Conservation (phyloP, 352 stramenopile genomes). For the Aphanomyces euteiches region DNA sequence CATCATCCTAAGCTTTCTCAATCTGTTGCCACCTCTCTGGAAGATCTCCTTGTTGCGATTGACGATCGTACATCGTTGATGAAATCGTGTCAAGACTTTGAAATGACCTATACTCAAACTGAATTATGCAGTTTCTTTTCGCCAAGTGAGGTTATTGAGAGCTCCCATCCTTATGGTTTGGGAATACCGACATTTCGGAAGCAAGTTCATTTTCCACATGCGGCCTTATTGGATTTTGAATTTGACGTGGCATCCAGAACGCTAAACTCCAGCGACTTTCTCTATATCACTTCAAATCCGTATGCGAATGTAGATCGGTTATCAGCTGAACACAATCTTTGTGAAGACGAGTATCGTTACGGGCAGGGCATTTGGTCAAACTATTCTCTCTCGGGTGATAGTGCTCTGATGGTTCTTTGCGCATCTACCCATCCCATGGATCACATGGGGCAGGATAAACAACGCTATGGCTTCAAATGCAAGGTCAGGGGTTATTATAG, state of each 20-base stretch:
- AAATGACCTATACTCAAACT: background rate
- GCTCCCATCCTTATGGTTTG: slow-evolving; percentile 59
- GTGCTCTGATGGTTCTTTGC: slow-evolving; percentile 62
- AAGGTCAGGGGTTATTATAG: slow-evolving; percentile 45
- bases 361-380: slow-evolving; percentile 1
- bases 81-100: background rate
- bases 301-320: slow-evolving; percentile 17
- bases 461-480: slow-evolving; percentile 59
- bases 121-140: slow-evolving; percentile 36
- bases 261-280: slow-evolving; percentile 55
- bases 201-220: slow-evolving; percentile 52
- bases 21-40: slow-evolving; percentile 33
- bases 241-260: slow-evolving; percentile 66
- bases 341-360: slow-evolving; percentile 2
- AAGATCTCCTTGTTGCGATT: slow-evolving; percentile 38
- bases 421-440: slow-evolving; percentile 54
- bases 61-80: slow-evolving; percentile 30
- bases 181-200: slow-evolving; percentile 56
- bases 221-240: slow-evolving; percentile 54
- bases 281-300: slow-evolving; percentile 48
- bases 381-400: slow-evolving; percentile 47
- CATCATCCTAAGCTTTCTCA: slow-evolving; percentile 37
- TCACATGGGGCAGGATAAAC: slow-evolving; percentile 38
- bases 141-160: slow-evolving; percentile 53
- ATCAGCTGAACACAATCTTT: background rate